Conservation (phyloP, 164 flowering plant species). For the Nelumbo lutea region DNA sequence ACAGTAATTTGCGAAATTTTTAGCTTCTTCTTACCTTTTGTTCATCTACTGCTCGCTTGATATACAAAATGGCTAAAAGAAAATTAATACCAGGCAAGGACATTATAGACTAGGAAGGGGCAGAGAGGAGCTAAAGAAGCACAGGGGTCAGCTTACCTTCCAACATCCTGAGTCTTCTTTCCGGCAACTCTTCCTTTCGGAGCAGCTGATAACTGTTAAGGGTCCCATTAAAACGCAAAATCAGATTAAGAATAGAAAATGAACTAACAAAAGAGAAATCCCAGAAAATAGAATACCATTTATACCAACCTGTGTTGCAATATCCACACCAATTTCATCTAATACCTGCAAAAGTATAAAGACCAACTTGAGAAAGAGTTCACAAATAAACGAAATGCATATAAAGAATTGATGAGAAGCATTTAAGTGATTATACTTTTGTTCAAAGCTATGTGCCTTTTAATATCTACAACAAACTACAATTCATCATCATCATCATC, state of each 20-base stretch:
- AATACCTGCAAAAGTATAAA: conserved; percentile 53
- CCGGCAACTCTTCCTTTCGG: conserved; percentile 82
- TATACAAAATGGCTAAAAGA: too few species aligned
- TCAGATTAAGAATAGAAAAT: conserved; percentile 9
- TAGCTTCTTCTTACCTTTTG: too few species aligned
- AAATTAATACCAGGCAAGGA: too few species aligned
- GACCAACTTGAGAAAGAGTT: not conserved
- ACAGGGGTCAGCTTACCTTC: conserved; percentile 43
- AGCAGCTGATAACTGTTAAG: conserved; percentile 78
- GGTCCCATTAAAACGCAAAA: conserved; percentile 11
- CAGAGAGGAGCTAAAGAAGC: not conserved
- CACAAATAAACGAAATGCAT: not conserved
- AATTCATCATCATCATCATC: too few species aligned
- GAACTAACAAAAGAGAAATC: not conserved
- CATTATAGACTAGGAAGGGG: not conserved
- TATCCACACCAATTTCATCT: conserved; percentile 94
- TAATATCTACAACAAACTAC: too few species aligned
- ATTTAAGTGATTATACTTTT: too few species aligned
- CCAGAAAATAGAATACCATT: not conserved
- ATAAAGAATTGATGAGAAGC: not conserved
- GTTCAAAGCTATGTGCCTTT: too few species aligned
- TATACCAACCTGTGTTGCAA: conserved; percentile 86
- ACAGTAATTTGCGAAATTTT: too few species aligned
- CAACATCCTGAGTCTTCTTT: conserved; percentile 52
- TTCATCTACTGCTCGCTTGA: too few species aligned